Evolutionary conservation across 352 stramenopile genomes (phyloP).

Genomic region (Thraustotheca clavata): DNA sequence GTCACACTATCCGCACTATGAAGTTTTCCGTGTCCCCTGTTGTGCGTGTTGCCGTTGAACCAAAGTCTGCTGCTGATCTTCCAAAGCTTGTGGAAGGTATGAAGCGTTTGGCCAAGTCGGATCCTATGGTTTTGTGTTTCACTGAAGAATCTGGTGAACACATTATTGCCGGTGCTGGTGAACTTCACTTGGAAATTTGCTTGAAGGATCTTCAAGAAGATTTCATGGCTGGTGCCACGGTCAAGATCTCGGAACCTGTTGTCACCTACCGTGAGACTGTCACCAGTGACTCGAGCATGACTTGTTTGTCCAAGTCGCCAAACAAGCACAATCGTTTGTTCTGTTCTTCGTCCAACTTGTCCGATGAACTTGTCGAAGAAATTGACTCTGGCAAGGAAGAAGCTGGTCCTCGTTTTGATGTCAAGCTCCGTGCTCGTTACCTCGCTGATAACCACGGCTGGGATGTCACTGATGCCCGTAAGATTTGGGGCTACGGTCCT

Average conservation of each 20-base stretch:
- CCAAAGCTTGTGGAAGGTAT: conserved; percentile 99
- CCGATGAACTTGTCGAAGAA: conserved; percentile 91
- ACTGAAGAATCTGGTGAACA: conserved; percentile 99
- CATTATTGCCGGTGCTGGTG: conserved; percentile 98
- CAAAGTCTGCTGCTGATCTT: conserved; percentile 98
- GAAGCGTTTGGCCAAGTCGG: conserved; percentile 99
- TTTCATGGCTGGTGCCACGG: conserved; percentile 95
- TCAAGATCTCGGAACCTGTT: conserved; percentile 99
- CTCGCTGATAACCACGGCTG: conserved; percentile 96
- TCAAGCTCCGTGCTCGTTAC: conserved; percentile 96
- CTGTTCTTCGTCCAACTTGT: conserved; percentile 87
- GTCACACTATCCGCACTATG: conserved; percentile 99
- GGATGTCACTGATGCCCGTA: conserved; percentile 97
- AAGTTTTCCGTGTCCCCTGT: conserved; percentile 99
- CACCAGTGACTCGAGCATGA: conserved; percentile 91
- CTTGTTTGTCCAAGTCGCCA: conserved; percentile 98
- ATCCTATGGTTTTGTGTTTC: conserved; percentile 99
- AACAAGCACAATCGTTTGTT: conserved; percentile 99
- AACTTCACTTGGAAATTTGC: conserved; percentile 99
- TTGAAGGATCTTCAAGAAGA: conserved; percentile 99
- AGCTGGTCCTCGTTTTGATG: conserved; percentile 86
- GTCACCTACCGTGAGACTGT: conserved; percentile 99
- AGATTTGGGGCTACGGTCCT: conserved; percentile 99
- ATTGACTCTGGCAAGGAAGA: conserved; percentile 96
- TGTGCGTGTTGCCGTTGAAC: conserved; percentile 98